Base-by-base conservation (phyloP, 768 basidiomycete genomes). In the Suillus weaverae region DNA sequence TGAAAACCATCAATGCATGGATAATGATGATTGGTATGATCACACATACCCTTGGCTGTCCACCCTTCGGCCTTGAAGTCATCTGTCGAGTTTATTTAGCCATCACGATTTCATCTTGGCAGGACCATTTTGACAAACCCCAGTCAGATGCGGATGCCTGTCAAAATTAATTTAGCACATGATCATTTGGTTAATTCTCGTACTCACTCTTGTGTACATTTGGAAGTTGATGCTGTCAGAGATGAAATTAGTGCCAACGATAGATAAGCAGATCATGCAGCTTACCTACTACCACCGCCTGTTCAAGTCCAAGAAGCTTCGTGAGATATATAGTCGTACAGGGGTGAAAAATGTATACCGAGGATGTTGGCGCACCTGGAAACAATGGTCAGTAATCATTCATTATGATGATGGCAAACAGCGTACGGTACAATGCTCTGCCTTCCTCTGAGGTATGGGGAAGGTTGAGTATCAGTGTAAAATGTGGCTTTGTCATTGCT, bases 401-500 rank as follows among this genome's bases (percentile, higher is more conserved):
- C 33, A 61, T 9, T 9, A 62, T 10, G 46, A 62, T 4, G 32
- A 57, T 14, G 10, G 36, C n/a, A 43, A 22, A 20, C 39, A 61
- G 76, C 87, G 72, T 68, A 89, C 85, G 89, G 89, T 14, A 90
- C 89, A 69, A 90, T 89, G 56, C 84, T 85, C 66, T 80, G 81
- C 68, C 89, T 80, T 46, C 89, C 88, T 55, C 89, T 85, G 60
- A 90, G 75, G 69, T 86, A 71, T 4, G 84, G 77, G 1, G 87
- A 89, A 41, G 79, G 75, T 78, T 80, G 80, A 26, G 85, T 85
- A 72, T 90, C 89, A 26, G 78, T 80, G 75, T 90, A 90, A 78
- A 90, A 90, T 7, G 85, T 90, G 1, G 87, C 89, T 76, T 89
- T 89, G 72, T 89, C 87, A 73, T 89, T 90, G 69, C 88, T 89